These are phyloP conservation scores for Kockiozyma suomiensis DNA, from an alignment of 805 yeast genomes.

Conservation along the genomic window DNA sequence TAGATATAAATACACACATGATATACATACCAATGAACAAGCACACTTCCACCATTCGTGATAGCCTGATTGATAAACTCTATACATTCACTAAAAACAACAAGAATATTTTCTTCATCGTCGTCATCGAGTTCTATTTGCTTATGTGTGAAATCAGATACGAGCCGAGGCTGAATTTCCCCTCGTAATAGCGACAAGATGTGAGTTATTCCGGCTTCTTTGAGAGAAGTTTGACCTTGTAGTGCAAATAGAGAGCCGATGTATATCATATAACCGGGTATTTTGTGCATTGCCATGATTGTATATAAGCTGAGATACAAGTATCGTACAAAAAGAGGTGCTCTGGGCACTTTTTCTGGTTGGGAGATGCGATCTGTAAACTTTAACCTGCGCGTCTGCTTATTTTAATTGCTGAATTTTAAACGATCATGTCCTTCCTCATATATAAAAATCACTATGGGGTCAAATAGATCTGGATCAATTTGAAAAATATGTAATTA, in stretches of 20 bases:
- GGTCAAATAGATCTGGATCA: too few relatives aligned
- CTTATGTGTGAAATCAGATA: conserved; percentile 46
- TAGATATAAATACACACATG: conserved; percentile 30
- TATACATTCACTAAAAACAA: conserved; percentile 62
- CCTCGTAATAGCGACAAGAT: conserved; percentile 73
- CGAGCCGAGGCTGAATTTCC: conserved; percentile 56
- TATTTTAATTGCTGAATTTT: not conserved
- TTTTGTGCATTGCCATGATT: conserved; percentile 51
- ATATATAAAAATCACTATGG: too few relatives aligned
- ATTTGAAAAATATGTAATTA: not conserved
- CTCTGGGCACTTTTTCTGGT: not conserved
- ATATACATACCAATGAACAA: conserved; percentile 49
- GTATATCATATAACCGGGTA: conserved; percentile 73
- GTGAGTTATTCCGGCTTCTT: conserved; percentile 62
- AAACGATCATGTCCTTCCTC: too few relatives aligned
- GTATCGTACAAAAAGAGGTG: not conserved
- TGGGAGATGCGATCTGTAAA: not conserved
- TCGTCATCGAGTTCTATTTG: conserved; percentile 77
- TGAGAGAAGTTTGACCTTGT: conserved; percentile 54
- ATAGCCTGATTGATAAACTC: conserved; percentile 65
- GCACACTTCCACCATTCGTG: conserved; percentile 39
- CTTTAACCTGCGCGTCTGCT: not conserved
- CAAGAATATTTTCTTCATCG: conserved; percentile 64
- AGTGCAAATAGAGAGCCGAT: conserved; percentile 75
- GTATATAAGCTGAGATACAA: not conserved